These are phyloP conservation scores for Xylariaceae sp. DNA, from an alignment of 2,329 filamentous ascomycete species.

Conservation along the genomic window DNA sequence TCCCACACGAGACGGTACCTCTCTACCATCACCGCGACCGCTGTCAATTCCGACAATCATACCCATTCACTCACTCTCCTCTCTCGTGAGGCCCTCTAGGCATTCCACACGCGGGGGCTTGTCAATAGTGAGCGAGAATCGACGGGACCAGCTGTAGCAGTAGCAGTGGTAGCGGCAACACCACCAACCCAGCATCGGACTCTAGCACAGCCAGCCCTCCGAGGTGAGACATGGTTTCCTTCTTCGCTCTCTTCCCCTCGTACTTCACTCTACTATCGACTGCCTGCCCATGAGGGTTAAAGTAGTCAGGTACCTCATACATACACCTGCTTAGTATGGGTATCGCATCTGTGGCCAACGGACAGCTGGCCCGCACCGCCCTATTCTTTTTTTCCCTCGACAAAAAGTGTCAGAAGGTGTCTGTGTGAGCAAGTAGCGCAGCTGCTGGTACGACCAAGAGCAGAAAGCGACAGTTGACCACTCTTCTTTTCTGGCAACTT, in stretches of 20 bases:
- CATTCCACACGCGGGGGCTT: slow-evolving; percentile 17
- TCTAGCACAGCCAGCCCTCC: slow-evolving; percentile 18
- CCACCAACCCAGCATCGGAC: slow-evolving; percentile 1
- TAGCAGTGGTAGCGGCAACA: neutral
- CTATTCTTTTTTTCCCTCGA: slow-evolving; percentile 22
- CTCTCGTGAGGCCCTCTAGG: slow-evolving; percentile 8
- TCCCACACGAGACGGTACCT: neutral
- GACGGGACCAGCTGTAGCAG: slow-evolving; percentile 13
- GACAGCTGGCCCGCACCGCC: slow-evolving; percentile 31
- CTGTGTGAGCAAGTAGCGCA: slow-evolving; percentile 16
- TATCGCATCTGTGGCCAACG: slow-evolving; percentile 26
- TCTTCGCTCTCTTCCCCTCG: slow-evolving; percentile 10
- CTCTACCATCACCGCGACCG: slow-evolving; percentile 9
- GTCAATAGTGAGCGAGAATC: slow-evolving; percentile 19
- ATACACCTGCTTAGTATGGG: slow-evolving; percentile 22
- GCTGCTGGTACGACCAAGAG: slow-evolving; percentile 9
- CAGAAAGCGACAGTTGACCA: slow-evolving; percentile 26
- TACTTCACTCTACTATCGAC: slow-evolving; percentile 15
- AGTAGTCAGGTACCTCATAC: neutral
- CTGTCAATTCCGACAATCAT: neutral
- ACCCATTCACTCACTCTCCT: neutral
- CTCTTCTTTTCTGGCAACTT: slow-evolving; percentile 28
- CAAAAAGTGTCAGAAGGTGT: slow-evolving; percentile 17
- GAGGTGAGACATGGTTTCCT: slow-evolving; percentile 29
- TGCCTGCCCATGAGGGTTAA: slow-evolving; percentile 4